phyloP scores from a whole-genome alignment of 169 alveolate genomes.

The Neospora caninum region DNA sequence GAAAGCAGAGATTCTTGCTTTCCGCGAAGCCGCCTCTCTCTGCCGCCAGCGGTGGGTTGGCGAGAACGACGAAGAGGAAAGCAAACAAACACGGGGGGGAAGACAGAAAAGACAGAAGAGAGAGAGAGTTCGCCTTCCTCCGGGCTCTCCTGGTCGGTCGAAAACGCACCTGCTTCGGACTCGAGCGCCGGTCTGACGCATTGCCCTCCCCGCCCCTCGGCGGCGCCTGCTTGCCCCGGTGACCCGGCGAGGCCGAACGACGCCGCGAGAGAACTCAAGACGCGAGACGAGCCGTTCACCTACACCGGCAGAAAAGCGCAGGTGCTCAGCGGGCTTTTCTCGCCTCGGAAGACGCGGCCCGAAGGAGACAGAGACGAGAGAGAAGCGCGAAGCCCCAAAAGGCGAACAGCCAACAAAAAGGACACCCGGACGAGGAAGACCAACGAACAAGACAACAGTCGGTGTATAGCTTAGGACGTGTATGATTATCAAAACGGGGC shows the following conservation, averaged over 20 bases:
- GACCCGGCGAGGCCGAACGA: constrained; percentile 30
- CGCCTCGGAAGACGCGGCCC: too few relatives aligned
- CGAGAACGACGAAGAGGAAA: too few relatives aligned
- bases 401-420: background rate
- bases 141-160: too few relatives aligned
- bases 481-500: too few relatives aligned
- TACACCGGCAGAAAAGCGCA: background rate
- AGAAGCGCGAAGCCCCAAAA: background rate
- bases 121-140: too few relatives aligned
- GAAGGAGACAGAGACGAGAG: background rate
- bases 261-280: constrained; percentile 41
- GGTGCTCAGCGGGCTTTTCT: background rate
- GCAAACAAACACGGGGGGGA: too few relatives aligned
- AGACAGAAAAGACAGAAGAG: background rate
- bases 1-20: too few relatives aligned
- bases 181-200: background rate
- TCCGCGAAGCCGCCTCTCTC: too few relatives aligned
- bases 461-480: too few relatives aligned
- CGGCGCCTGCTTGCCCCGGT: background rate
- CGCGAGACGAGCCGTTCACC: constrained; percentile 56
- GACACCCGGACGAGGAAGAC: background rate
- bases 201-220: background rate
- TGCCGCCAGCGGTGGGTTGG: too few relatives aligned
- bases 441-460: background rate
- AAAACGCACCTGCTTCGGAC: background rate